phyloP scores from a whole-genome alignment of 305 asterid genomes.

The Fraxinus velutina region DNA sequence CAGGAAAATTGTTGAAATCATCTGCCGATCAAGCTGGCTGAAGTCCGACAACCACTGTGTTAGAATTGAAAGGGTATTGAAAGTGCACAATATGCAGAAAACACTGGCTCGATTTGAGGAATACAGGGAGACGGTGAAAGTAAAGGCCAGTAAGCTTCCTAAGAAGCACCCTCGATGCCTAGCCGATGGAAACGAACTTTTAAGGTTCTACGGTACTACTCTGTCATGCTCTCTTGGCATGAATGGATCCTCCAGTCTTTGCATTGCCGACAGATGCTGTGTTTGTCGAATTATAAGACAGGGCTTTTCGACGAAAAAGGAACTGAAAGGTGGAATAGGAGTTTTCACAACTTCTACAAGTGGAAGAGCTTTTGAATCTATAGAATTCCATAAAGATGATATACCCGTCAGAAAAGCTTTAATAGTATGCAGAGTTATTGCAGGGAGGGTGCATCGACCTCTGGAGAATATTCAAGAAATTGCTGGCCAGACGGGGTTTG shows the following conservation, averaged over 20 bases:
- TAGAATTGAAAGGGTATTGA: conserved; percentile 64
- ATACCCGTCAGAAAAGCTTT: conserved; percentile 49
- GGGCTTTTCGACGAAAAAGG: conserved; percentile 64
- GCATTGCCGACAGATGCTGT: conserved; percentile 59
- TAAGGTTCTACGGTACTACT: conserved; percentile 77
- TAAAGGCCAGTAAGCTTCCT: conserved; percentile 68
- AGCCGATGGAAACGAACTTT: conserved; percentile 85
- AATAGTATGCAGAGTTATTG: conserved; percentile 81
- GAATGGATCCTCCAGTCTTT: conserved; percentile 74
- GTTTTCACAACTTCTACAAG: conserved; percentile 86
- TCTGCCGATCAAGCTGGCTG: conserved; percentile 73
- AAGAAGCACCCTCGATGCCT: conserved; percentile 89
- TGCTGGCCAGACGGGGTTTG: conserved; percentile 69
- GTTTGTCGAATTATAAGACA: conserved; percentile 72
- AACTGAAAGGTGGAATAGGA: conserved; percentile 61
- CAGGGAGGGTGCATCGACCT: conserved; percentile 86
- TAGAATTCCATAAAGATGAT: conserved; percentile 37
- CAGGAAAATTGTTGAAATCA: conserved; percentile 78
- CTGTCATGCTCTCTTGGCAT: conserved; percentile 64
- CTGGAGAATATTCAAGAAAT: conserved; percentile 73
- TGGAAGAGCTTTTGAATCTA: conserved; percentile 65
- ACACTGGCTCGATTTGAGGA: conserved; percentile 75
- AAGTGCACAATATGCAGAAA: conserved; percentile 79
- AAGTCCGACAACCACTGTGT: conserved; percentile 62
- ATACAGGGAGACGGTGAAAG: conserved; percentile 66